Conservation (phyloP, 345 rosid species). For the Moringa oleifera region DNA sequence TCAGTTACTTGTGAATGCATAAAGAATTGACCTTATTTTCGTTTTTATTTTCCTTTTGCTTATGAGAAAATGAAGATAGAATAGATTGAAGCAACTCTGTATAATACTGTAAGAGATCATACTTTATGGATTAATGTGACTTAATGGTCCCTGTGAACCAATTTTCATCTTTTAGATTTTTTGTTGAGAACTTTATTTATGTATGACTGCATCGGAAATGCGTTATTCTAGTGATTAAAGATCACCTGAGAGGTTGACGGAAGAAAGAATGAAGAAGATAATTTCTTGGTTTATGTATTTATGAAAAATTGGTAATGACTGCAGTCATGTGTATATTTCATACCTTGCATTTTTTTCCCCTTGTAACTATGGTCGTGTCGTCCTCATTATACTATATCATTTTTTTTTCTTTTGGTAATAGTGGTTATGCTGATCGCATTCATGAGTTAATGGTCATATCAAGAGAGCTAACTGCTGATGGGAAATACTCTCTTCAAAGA, state of each 20-base stretch:
- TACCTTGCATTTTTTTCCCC: no score
- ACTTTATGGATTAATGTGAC: no score
- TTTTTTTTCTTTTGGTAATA: constrained; percentile 27
- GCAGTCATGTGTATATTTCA: no score
- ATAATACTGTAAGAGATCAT: neutral
- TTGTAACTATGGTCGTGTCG: constrained; percentile 1
- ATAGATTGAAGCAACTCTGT: neutral
- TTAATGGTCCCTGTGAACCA: neutral
- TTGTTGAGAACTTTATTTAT: no score
- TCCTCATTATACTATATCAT: constrained; percentile 5
- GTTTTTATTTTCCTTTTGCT: neutral
- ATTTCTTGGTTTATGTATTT: no score
- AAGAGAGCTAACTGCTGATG: constrained; percentile 68
- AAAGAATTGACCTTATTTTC: neutral
- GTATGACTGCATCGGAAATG: no score
- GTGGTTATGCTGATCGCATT: constrained; percentile 99
- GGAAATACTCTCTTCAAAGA: constrained; percentile 56
- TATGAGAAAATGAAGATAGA: no score
- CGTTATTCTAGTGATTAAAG: neutral
- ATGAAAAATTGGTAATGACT: no score
- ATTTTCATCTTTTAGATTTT: neutral
- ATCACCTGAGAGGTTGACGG: neutral
- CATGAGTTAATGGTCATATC: constrained; percentile 82
- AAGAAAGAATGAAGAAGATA: neutral
- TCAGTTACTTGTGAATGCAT: constrained; percentile 2